phyloP scores from a whole-genome alignment of 306 rosid genomes.

The Quercus variabilis region DNA sequence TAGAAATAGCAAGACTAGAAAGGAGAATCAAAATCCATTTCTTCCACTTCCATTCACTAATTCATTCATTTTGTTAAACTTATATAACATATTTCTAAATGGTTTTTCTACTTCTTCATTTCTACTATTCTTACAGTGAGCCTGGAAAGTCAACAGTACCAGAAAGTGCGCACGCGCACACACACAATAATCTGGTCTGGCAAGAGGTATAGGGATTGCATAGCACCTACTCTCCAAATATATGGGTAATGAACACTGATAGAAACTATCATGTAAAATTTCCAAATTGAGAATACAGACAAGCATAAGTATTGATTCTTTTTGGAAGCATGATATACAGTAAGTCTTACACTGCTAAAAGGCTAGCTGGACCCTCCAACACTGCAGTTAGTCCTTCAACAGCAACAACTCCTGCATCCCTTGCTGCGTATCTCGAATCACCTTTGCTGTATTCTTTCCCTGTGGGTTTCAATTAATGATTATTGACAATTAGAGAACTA shows the following conservation, averaged over 20 bases:
- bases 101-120: too few species aligned
- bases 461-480: constrained; percentile 22
- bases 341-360: constrained; percentile 74
- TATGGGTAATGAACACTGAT: not conserved
- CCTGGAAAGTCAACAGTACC: not conserved
- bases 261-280: not conserved
- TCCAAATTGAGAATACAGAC: not conserved
- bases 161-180: not conserved
- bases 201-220: not conserved
- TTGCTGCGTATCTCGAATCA: constrained; percentile 82
- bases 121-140: not conserved
- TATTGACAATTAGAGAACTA: constrained; percentile 3
- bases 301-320: not conserved
- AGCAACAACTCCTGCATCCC: constrained; percentile 66
- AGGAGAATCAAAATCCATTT: not conserved
- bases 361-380: constrained; percentile 83
- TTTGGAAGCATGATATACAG: not conserved
- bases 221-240: not conserved
- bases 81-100: not conserved
- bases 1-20: not conserved
- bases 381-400: constrained; percentile 76
- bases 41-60: not conserved
- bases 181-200: not conserved
- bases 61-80: not conserved
- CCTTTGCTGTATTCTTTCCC: constrained; percentile 99